Evolutionary conservation across 352 stramenopile species (phyloP).

Genomic region (Blastocystis sp.): DNA sequence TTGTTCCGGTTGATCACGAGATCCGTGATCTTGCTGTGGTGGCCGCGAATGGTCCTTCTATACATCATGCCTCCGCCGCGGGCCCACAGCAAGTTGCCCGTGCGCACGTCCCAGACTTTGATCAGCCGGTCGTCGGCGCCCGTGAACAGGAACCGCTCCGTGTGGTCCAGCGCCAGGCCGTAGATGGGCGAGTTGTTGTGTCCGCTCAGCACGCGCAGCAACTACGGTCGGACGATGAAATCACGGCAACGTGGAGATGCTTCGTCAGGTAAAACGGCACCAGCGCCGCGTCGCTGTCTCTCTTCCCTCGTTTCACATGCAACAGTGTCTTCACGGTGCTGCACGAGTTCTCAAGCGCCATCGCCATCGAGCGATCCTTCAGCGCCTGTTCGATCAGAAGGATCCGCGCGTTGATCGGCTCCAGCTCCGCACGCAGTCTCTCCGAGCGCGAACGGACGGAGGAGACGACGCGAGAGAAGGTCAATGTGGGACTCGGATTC

Average conservation of each 20-base stretch:
- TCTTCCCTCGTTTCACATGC: too few relatives aligned
- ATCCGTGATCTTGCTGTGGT: constrained; percentile 40
- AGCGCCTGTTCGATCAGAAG: background rate
- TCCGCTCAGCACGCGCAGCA: background rate
- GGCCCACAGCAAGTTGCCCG: constrained; percentile 50
- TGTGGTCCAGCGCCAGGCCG: constrained; percentile 85
- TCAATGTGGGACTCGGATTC: background rate
- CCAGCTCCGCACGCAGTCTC: background rate
- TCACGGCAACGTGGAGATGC: background rate
- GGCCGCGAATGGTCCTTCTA: constrained; percentile 22
- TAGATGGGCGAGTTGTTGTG: constrained; percentile 67
- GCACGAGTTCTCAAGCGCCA: too few relatives aligned
- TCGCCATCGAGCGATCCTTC: background rate
- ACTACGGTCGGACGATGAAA: background rate
- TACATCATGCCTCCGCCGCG: background rate
- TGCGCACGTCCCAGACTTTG: constrained; percentile 84
- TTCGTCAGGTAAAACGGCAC: background rate
- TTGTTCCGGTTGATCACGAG: constrained; percentile 10
- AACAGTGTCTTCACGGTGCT: too few relatives aligned
- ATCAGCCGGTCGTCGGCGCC: constrained; percentile 89
- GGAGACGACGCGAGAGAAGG: background rate
- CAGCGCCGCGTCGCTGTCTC: too few relatives aligned
- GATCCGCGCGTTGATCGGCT: background rate
- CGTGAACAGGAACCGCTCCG: constrained; percentile 84
- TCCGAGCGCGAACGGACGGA: background rate